Base-by-base conservation (phyloP, 257 asterid genomes). In the Fraxinus anomala region DNA sequence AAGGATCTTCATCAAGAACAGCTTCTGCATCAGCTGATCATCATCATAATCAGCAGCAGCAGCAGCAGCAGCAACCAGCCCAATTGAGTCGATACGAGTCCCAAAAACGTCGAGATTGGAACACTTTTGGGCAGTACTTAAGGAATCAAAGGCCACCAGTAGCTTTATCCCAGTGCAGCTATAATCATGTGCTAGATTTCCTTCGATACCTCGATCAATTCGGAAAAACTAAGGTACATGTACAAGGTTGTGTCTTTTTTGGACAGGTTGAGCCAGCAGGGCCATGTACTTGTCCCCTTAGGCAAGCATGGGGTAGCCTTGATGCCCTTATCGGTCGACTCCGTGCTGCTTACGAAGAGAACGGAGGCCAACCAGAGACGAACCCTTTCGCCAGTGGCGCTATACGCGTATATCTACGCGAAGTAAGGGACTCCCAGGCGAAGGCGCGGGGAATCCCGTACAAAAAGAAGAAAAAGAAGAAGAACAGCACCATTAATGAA, bases 221-320 rank as follows among this genome's bases (percentile, higher is more conserved):
- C 68, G 98, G 98, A 1, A 94, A 94, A 73, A 94, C 98, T 36
- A 94, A 92, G 87, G 97, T 94, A 1, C 98, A 94, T 78, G 16
- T 84, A 8, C 92, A 83, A 44, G 98, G 96, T 1, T 94, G 97
- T 54, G 76, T 61, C 10, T 92, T 84, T 49, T 94, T 89, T 80
- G 98, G 97, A 47, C 93, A 94, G 80, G 86, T 91, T 10, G 97
- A 92, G 42, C 96, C 97, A 0, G 83, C 89, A 14, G 96, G 94
- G 0, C 94, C 96, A 4, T 94, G 98, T 78, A 72, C 84, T 10
- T 92, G 98, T 56, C 98, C 97, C 0, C 80, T 87, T 0, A 84
- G 88, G 49, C 98, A 94, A 85, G 98, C 98, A 12, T 92, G 97
- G 97, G 97, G 97, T 34, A 92, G 97, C 88, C 87, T 92, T 6